A percentile compares a stretch with the other conserved stretches of the same genome.
Conservation (phyloP, 1,284 basidiomycete genomes). For the Meira nashicola region DNA sequence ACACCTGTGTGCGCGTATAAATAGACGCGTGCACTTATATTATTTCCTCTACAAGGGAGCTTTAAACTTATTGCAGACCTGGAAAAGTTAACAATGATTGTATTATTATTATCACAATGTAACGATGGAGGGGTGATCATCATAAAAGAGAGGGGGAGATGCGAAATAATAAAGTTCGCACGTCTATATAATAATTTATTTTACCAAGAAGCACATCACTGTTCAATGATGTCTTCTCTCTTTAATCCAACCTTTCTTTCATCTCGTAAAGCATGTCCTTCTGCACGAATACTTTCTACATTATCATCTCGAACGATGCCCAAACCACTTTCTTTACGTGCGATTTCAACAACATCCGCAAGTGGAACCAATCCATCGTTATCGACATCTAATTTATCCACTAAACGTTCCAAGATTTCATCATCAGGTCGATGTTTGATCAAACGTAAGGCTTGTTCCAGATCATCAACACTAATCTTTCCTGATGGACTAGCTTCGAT, state of each 20-base stretch:
- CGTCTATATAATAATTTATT: too few species aligned
- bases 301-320: slow-evolving; percentile 47
- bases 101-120: too few species aligned
- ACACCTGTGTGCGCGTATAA: too few species aligned
- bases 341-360: slow-evolving; percentile 54
- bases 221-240: slow-evolving; percentile 13
- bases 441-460: slow-evolving; percentile 82
- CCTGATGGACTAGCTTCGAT: slow-evolving; percentile 89
- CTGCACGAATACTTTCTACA: slow-evolving; percentile 29
- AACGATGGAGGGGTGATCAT: too few species aligned
- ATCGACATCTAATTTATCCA: slow-evolving; percentile 92
- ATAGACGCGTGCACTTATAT: too few species aligned
- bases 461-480: slow-evolving; percentile 80
- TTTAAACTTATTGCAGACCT: too few species aligned
- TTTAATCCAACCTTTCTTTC: slow-evolving; percentile 8
- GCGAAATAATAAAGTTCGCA: too few species aligned
- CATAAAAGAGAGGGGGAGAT: too few species aligned
- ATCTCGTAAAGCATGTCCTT: slow-evolving; percentile 3
- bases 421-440: slow-evolving; percentile 90
- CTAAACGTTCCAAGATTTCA: slow-evolving; percentile 78
- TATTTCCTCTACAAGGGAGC: too few species aligned
- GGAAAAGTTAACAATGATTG: too few species aligned
- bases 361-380: slow-evolving; percentile 79
- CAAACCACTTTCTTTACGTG: slow-evolving; percentile 51
- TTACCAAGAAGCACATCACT: too few species aligned